Base-by-base conservation (phyloP, 345 rosid genomes). In the Populus tremula region DNA sequence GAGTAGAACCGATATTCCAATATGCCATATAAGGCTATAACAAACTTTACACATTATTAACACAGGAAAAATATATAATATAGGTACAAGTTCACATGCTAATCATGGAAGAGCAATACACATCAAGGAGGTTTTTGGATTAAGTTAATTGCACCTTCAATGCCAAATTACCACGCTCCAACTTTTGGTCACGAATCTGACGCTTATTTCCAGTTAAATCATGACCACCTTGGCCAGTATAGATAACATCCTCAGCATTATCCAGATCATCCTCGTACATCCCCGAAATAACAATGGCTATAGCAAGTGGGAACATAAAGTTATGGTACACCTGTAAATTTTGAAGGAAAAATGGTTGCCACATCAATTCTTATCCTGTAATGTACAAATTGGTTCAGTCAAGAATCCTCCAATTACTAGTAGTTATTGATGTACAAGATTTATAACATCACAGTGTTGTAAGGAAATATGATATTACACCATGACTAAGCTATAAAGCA, bases 151-250 rank as follows among this genome's bases (percentile, higher is more conserved):
- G 82, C 20, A 92, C 98, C 98, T 96, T 94, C 21, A 96, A 86
- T 45, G 93, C 99, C 84, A 96, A 75, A 88, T 96, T 96, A 77
- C 98, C 99, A 77, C 94, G 92, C 38, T 71, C 70, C 85, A 96
- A 35, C 36, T 71, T 80, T 81, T 96, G 98, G 82, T 92, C 97
- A 65, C 54, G 77, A 67, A 86, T 82, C 88, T 96, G 99, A n/a
- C 91, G 96, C 81, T 92, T 96, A 80, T 92, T 79, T 75, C 99
- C 99, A 2, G 80, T 82, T 68, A 96, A 87, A 83, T 94, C 84
- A 72, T 94, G 90, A 35, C 99, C 98, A 50, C 99, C 98, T 86
- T 94, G 97, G 25, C 99, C 98, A 77, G 99, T 96, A 80, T 96
- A 96, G 25, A 88, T 82, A 64, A 96, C 88, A 49, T 89, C 93